Base-by-base conservation (phyloP, 805 yeast genomes). In the Candida vartiovaarae region DNA sequence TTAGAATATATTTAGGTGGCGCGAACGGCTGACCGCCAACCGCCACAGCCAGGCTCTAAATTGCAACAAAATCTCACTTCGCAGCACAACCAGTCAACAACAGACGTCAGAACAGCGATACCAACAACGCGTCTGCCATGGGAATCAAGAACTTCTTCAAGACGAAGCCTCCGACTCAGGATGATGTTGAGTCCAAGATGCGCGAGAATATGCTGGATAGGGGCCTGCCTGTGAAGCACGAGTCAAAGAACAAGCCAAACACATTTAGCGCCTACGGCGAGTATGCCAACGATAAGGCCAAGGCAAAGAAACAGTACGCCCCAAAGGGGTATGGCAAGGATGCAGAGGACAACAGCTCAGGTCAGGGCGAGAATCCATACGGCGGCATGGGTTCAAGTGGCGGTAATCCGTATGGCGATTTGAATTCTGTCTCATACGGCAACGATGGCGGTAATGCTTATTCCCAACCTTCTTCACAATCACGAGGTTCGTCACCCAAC, bases 111-210 rank as follows among this genome's bases (percentile, higher is more conserved):
- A 15, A 15, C 20, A 15, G 20, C 20, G 20, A 15, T 15, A 15
- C 20, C 20, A 15, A 15, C 20, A 15, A 15, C 20, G 20, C 20
- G 20, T 15, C 20, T 15, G 20, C 20, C 20, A 75, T 74, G 80
- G 80, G 79, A 11, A 48, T 74, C 42, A 74, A 68, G 54, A 71
- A 67, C 37, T 60, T 72, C 38, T 75, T 74, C 56, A 66, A 60
- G 42, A 53, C 54, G 7, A 75, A 65, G 44, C 71, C 78, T 20
- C 76, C 76, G 10, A 65, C 70, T 41, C 48, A 58, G 40, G 80
- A 75, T 53, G 67, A 67, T 42, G 65, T 68, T 5, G 60, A 63
- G 24, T 67, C 67, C 11, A 66, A 67, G 36, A 64, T 69, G 37
- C 59, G 68, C 34, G 74, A 73, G 10, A 51, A 60, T 15, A 60